Evolutionary conservation across 1,139 yeast genomes (phyloP).

Genomic region (Yamadazyma diospyri): DNA sequence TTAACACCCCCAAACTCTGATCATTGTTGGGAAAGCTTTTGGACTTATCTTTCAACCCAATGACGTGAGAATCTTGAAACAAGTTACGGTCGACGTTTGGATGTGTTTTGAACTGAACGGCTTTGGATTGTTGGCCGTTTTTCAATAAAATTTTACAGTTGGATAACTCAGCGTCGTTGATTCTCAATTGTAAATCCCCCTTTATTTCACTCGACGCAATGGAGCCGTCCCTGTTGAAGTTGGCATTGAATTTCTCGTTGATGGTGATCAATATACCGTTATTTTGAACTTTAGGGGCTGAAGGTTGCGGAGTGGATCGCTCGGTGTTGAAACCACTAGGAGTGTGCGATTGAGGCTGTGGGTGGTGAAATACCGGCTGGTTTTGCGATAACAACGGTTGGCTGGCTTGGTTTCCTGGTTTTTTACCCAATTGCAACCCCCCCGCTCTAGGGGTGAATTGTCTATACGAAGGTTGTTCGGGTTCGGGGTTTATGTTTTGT

Average conservation of each 20-base stretch:
- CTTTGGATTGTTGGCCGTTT: slow-evolving; percentile 33
- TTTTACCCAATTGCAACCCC: slow-evolving; percentile 81
- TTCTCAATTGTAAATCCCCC: slow-evolving; percentile 87
- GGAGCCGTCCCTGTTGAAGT: slow-evolving; percentile 81
- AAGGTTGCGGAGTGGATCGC: slow-evolving; percentile 23
- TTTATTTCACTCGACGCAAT: slow-evolving; percentile 72
- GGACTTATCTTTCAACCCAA: slow-evolving; percentile 71
- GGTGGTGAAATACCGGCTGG: slow-evolving; percentile 11
- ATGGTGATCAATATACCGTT: slow-evolving; percentile 78
- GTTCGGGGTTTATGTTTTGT: slow-evolving; percentile 10
- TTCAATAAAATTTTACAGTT: slow-evolving; percentile 60
- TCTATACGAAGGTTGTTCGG: slow-evolving; percentile 5
- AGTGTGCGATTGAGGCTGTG: slow-evolving; percentile 4
- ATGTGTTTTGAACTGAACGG: slow-evolving; percentile 83
- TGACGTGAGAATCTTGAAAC: slow-evolving; percentile 54
- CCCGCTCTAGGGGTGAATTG: slow-evolving; percentile 40
- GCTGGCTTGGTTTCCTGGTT: slow-evolving; percentile 36
- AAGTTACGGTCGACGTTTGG: slow-evolving; percentile 86
- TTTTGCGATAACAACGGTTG: slow-evolving; percentile 41
- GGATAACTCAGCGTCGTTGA: slow-evolving; percentile 68
- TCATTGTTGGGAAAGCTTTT: slow-evolving; percentile 91
- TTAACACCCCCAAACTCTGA: slow-evolving; percentile 82
- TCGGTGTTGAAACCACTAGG: slow-evolving; percentile 12
- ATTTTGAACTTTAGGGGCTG: slow-evolving; percentile 43
- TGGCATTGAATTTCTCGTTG: slow-evolving; percentile 75